A percentile compares a stretch with the other conserved stretches of the same genome.
Evolutionary conservation across 2,329 filamentous ascomycete species (phyloP).

Genomic region (Phaeosphaeria sp.): DNA sequence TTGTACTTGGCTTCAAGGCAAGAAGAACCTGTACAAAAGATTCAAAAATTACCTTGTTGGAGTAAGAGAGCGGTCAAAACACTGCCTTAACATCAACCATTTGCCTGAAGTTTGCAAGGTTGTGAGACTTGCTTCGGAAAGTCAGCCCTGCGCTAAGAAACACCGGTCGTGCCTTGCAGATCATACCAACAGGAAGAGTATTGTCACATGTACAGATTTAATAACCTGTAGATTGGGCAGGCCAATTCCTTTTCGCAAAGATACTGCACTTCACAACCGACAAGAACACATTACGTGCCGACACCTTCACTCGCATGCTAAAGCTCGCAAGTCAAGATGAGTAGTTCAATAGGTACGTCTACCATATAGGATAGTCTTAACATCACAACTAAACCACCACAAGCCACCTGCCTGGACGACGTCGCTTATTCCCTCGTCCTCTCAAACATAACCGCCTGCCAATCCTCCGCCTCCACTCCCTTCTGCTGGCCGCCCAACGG

Average conservation of each 20-base stretch:
- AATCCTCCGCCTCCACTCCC: constrained; percentile 14
- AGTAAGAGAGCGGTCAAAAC: not conserved
- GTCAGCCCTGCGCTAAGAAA: not conserved
- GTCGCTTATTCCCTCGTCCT: constrained; percentile 2
- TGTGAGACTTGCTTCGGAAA: not conserved
- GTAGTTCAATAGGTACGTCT: not conserved
- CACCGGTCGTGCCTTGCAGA: not conserved
- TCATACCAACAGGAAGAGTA: not conserved
- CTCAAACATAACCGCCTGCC: constrained; percentile 14
- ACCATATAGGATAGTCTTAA: not conserved
- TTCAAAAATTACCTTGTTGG: not conserved
- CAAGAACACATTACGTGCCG: not conserved
- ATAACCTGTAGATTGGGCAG: too few relatives aligned
- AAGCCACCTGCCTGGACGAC: constrained; percentile 11
- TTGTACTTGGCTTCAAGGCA: too few relatives aligned
- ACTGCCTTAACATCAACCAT: not conserved
- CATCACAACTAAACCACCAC: not conserved
- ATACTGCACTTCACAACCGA: not conserved
- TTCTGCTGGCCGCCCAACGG: constrained; percentile 28
- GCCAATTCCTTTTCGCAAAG: too few relatives aligned
- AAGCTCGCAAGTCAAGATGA: not conserved
- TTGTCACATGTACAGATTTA: not conserved
- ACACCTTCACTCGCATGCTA: not conserved
- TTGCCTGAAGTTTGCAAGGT: not conserved
- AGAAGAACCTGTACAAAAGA: not conserved